These are phyloP conservation scores for Xylaria curta DNA, from an alignment of 495 filamentous ascomycete species.

Conservation along the genomic window DNA sequence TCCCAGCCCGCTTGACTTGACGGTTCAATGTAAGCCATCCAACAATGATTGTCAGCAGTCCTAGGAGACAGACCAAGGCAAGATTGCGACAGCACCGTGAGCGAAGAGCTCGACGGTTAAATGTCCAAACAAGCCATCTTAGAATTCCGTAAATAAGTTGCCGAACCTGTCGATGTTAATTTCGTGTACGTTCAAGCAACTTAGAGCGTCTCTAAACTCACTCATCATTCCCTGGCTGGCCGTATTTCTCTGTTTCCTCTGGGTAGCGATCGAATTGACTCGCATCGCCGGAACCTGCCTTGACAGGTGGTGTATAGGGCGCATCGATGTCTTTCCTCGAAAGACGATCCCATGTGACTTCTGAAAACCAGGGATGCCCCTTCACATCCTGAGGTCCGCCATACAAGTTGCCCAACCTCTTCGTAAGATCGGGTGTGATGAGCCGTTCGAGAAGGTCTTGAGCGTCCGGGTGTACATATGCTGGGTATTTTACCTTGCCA, in stretches of 20 bases:
- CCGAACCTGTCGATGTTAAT: constrained; percentile 61
- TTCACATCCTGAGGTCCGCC: constrained; percentile 94
- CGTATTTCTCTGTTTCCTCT: constrained; percentile 93
- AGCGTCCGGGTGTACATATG: constrained; percentile 92
- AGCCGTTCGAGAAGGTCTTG: constrained; percentile 89
- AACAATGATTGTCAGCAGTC: not conserved
- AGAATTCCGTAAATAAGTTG: constrained; percentile 77
- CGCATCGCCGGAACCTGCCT: constrained; percentile 89
- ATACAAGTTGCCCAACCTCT: constrained; percentile 91
- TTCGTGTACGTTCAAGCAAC: not conserved
- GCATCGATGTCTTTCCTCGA: constrained; percentile 96
- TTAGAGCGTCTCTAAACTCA: constrained; percentile 59
- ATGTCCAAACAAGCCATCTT: constrained; percentile 21
- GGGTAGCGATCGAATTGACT: constrained; percentile 98
- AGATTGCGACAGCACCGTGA: not conserved
- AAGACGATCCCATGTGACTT: constrained; percentile 96
- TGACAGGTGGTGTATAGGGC: constrained; percentile 95
- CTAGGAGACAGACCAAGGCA: not conserved
- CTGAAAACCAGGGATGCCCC: constrained; percentile 92
- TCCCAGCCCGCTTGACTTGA: not conserved
- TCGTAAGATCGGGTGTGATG: constrained; percentile 94
- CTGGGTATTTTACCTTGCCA: constrained; percentile 92
- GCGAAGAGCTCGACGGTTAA: not conserved
- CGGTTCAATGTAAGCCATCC: not conserved
- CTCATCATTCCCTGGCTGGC: constrained; percentile 76